These are phyloP conservation scores for Isatis lusitanica DNA, from an alignment of 441 rosid genomes.

Conservation along the genomic window DNA sequence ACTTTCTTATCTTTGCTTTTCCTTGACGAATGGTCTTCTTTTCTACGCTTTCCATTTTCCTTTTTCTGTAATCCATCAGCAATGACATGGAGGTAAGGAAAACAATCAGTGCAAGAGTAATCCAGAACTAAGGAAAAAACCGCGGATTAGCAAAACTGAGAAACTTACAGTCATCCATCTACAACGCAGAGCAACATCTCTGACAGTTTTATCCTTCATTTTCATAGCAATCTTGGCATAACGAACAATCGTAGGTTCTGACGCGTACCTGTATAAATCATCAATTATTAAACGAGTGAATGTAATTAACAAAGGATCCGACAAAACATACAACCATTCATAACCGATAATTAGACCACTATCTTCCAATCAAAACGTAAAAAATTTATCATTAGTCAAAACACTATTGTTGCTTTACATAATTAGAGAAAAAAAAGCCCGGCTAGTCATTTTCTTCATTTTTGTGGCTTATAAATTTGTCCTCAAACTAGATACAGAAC, in stretches of 20 bases:
- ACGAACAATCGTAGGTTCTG: slow-evolving; percentile 51
- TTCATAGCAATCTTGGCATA: slow-evolving; percentile 81
- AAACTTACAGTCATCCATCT: slow-evolving; percentile 79
- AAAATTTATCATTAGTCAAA: background rate
- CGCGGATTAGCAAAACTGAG: background rate
- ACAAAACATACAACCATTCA: background rate
- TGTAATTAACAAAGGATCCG: background rate
- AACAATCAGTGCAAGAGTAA: background rate
- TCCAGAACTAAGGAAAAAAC: background rate
- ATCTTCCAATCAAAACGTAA: background rate
- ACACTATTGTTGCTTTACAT: background rate
- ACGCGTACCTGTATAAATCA: slow-evolving; percentile 46
- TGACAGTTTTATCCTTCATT: slow-evolving; percentile 65
- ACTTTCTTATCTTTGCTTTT: slow-evolving; percentile 84
- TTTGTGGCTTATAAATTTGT: background rate
- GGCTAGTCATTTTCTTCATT: background rate
- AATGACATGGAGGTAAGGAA: background rate
- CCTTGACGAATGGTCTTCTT: slow-evolving; percentile 82
- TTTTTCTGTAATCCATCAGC: slow-evolving; percentile 56
- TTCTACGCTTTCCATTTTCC: slow-evolving; percentile 84
- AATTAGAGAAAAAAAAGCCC: background rate
- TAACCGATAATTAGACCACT: background rate
- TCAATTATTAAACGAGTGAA: background rate
- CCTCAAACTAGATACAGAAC: background rate
- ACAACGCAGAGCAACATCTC: slow-evolving; percentile 80